These are phyloP conservation scores for Colletotrichum nymphaeae DNA, from an alignment of 2,329 filamentous ascomycete genomes.

Conservation along the genomic window DNA sequence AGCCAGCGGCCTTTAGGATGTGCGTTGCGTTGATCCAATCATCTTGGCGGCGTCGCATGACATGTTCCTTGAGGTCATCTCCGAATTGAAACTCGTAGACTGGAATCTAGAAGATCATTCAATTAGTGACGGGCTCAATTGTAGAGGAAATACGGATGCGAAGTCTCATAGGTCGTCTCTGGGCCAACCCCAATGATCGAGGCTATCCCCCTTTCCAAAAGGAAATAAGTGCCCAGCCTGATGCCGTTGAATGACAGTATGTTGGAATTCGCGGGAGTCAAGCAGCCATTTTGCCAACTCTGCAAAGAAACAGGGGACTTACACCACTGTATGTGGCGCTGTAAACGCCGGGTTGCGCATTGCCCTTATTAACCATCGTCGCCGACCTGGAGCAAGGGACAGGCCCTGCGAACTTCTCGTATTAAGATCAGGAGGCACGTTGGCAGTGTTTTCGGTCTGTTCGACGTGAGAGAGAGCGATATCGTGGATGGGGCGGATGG, in stretches of 20 bases:
- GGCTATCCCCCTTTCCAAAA: constrained; percentile 12
- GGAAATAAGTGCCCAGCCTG: background rate
- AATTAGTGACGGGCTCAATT: background rate
- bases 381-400: constrained; percentile 30
- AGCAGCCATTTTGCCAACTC: background rate
- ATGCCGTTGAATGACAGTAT: background rate
- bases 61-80: constrained; percentile 82
- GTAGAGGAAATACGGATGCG: background rate
- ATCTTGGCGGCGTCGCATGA: constrained; percentile 93
- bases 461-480: background rate
- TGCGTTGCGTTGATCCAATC: constrained; percentile 99
- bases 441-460: background rate
- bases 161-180: background rate
- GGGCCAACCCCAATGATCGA: constrained; percentile 16
- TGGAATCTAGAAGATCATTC: constrained; percentile 73
- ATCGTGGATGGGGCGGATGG: background rate
- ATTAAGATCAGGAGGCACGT: constrained; percentile 3
- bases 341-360: constrained; percentile 64
- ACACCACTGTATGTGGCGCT: constrained; percentile 78
- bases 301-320: constrained; percentile 47
- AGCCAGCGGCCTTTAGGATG: constrained; percentile 95
- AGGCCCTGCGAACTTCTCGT: constrained; percentile 20
- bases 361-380: constrained; percentile 63
- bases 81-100: constrained; percentile 95
- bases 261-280: no score